Conservation (phyloP, 1,284 basidiomycete species). For the Boletus sp. region DNA sequence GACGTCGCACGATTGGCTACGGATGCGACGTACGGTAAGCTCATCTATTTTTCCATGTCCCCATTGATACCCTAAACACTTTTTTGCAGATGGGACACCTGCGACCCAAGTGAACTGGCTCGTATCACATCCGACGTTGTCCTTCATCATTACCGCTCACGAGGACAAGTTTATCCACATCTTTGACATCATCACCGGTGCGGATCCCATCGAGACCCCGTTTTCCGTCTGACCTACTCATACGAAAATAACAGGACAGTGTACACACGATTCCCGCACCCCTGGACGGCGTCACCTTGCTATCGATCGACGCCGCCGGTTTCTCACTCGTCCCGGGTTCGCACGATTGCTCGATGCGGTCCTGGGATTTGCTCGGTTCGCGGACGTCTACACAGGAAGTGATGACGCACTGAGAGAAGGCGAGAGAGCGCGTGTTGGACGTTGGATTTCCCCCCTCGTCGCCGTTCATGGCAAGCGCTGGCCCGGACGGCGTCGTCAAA, state of each 20-base stretch:
- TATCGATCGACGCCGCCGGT: conserved; percentile 86
- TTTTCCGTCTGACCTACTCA: conserved; percentile 6
- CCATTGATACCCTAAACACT: conserved; percentile 1
- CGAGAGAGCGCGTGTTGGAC: conserved; percentile 86
- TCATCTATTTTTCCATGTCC: conserved; percentile 1
- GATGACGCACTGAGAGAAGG: conserved; percentile 83
- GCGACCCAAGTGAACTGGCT: conserved; percentile 88
- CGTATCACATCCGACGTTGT: conserved; percentile 88
- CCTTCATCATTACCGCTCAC: conserved; percentile 85
- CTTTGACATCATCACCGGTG: conserved; percentile 82
- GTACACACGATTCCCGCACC: conserved; percentile 90
- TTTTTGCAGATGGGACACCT: conserved; percentile 64
- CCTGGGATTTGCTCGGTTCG: conserved; percentile 91
- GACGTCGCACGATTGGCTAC: conserved; percentile 70
- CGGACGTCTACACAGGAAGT: conserved; percentile 88
- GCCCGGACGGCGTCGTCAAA: conserved; percentile 94
- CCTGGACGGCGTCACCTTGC: conserved; percentile 85
- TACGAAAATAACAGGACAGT: conserved; percentile 56
- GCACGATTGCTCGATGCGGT: conserved; percentile 91
- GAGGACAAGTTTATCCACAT: conserved; percentile 94
- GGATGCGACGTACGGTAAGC: conserved; percentile 70
- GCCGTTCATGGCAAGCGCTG: conserved; percentile 88
- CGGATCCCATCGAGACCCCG: conserved; percentile 31
- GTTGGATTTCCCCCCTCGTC: conserved; percentile 83
- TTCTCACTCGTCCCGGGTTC: conserved; percentile 88